phyloP scores from a whole-genome alignment of 169 alveolate genomes.

The Theileria orientalis region DNA sequence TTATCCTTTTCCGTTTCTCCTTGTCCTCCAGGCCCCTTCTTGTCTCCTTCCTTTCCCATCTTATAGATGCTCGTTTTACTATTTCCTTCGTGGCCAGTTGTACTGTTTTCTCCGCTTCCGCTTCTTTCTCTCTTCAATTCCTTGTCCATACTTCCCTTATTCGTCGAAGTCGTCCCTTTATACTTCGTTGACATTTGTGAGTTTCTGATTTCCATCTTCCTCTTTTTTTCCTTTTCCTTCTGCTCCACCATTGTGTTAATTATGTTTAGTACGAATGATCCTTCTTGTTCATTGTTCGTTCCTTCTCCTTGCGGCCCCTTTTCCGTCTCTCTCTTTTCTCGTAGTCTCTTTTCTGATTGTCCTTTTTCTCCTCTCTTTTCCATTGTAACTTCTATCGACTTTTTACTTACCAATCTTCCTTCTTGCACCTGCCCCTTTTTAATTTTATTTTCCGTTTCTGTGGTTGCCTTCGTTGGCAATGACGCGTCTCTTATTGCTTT shows the following conservation, averaged over 20 bases:
- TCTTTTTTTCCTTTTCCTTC: constrained; percentile 59
- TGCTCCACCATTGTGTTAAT: constrained; percentile 67
- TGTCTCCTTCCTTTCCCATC: neutral
- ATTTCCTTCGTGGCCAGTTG: neutral
- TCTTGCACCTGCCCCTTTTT: neutral
- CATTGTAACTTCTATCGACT: neutral
- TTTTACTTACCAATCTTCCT: neutral
- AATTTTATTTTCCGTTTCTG: neutral
- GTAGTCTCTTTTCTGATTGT: neutral
- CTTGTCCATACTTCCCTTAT: too few species aligned
- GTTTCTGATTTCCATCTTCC: constrained; percentile 48
- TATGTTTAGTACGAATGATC: constrained; percentile 61
- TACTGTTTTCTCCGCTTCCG: neutral
- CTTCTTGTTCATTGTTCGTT: constrained; percentile 20
- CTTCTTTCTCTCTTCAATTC: too few species aligned
- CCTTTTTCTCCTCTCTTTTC: neutral
- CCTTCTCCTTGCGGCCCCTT: neutral
- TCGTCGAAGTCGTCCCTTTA: constrained; percentile 10
- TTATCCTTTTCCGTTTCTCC: neutral
- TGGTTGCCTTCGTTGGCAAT: neutral
- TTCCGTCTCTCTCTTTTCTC: too few species aligned
- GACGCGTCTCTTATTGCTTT: constrained; percentile 68
- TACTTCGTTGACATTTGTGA: constrained; percentile 42
- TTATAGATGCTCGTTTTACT: neutral
- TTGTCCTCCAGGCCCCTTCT: neutral